These are phyloP conservation scores for Cryoendolithus antarcticus DNA, from an alignment of 2,329 filamentous ascomycete species.

Conservation along the genomic window DNA sequence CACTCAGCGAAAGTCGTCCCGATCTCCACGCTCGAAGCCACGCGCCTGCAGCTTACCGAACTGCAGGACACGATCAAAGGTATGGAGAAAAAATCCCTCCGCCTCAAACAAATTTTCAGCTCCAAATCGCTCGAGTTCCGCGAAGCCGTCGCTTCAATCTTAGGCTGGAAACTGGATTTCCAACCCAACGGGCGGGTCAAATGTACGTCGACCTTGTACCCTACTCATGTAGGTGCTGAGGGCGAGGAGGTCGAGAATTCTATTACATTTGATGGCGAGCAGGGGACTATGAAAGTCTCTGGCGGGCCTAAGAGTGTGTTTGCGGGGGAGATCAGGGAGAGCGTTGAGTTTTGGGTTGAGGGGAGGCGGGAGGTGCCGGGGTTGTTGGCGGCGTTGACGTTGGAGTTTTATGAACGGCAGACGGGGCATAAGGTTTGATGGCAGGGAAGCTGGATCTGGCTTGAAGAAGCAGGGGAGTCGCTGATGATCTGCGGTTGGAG, in stretches of 20 bases:
- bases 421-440: conserved; percentile 18
- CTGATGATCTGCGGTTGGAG: too few species aligned
- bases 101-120: conserved; percentile 85
- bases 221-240: conserved; percentile 25
- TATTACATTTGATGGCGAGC: conserved; percentile 80
- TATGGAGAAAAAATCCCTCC: conserved; percentile 66
- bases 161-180: conserved; percentile 92
- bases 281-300: conserved; percentile 94
- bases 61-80: conserved; percentile 39
- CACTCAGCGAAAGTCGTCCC: conserved; percentile 54
- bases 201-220: conserved; percentile 75
- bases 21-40: conserved; percentile 61
- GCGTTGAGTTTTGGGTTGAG: conserved; percentile 92
- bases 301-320: conserved; percentile 81
- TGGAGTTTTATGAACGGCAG: conserved; percentile 79
- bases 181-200: conserved; percentile 94
- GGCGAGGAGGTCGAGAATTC: conserved; percentile 44
- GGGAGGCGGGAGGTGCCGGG: conserved; percentile 88
- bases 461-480: too few species aligned
- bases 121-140: conserved; percentile 90
- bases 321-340: conserved; percentile 68
- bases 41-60: conserved; percentile 62
- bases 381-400: conserved; percentile 77
- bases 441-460: background rate
- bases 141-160: conserved; percentile 78